Evolutionary conservation across 1,139 yeast species (phyloP).

Genomic region (Hansenula lynferdii): DNA sequence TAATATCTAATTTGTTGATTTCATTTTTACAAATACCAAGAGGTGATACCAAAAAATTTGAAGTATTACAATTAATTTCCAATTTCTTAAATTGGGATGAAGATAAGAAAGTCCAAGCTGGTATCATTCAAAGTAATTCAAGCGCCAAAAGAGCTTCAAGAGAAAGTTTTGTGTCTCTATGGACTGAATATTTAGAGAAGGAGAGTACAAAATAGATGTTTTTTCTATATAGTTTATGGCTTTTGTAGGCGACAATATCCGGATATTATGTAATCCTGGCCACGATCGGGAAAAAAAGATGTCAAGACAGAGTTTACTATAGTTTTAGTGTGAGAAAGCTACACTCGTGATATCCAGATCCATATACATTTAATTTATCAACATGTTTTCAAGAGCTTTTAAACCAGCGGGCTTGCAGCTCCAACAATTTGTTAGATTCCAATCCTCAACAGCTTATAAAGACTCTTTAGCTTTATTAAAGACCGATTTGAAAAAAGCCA

Average conservation of each 20-base stretch:
- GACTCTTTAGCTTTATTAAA: slow-evolving; percentile 33
- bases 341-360: background rate
- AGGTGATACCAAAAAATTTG: slow-evolving; percentile 92
- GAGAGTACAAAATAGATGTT: slow-evolving; percentile 54
- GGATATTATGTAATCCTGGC: too few relatives aligned
- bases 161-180: slow-evolving; percentile 77
- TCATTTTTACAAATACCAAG: slow-evolving; percentile 86
- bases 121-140: slow-evolving; percentile 46
- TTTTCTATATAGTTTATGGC: too few relatives aligned
- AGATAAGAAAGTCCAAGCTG: slow-evolving; percentile 76
- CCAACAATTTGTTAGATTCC: slow-evolving; percentile 24
- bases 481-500: slow-evolving; percentile 43
- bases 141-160: slow-evolving; percentile 28
- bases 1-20: slow-evolving; percentile 78
- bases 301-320: too few relatives aligned
- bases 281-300: too few relatives aligned
- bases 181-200: slow-evolving; percentile 88
- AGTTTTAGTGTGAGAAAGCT: too few relatives aligned
- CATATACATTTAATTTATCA: background rate
- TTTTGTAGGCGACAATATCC: too few relatives aligned
- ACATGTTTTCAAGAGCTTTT: background rate
- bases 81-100: slow-evolving; percentile 89
- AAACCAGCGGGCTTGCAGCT: background rate
- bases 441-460: slow-evolving; percentile 21
- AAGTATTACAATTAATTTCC: slow-evolving; percentile 79